A percentile compares a stretch with the other conserved stretches of the same genome.
These are phyloP conservation scores for Paraphaeosphaeria sporulosa DNA, from an alignment of 2,329 filamentous ascomycete species.

Conservation along the genomic window DNA sequence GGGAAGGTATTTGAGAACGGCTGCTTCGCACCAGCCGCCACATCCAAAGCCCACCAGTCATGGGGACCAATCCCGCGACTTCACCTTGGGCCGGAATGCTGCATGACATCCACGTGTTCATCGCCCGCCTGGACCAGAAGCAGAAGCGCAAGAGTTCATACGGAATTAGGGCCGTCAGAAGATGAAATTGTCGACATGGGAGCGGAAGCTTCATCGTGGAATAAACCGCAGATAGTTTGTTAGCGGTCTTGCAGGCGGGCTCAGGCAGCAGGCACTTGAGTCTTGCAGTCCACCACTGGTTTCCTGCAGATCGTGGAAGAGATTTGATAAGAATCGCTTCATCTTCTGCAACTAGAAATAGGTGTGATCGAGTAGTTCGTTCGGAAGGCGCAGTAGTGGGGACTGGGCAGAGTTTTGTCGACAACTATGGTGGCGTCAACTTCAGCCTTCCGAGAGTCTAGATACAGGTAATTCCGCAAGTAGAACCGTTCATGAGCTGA, in stretches of 20 bases:
- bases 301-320: neutral
- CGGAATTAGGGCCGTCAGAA: neutral
- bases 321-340: neutral
- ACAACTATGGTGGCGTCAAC: neutral
- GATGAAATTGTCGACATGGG: neutral
- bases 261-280: neutral
- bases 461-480: neutral
- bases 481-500: neutral
- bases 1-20: neutral
- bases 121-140: too few relatives aligned
- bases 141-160: neutral
- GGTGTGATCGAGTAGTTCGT: neutral
- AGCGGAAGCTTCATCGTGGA: neutral
- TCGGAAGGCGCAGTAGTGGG: neutral
- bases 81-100: neutral
- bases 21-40: neutral
- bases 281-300: neutral
- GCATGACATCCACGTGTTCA: too few relatives aligned
- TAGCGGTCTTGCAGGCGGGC: neutral
- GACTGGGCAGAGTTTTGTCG: neutral
- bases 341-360: neutral
- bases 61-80: neutral
- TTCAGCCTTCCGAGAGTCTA: neutral
- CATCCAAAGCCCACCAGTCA: neutral
- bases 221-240: neutral